Evolutionary conservation across 2,329 filamentous ascomycete genomes (phyloP).

Genomic region (Colletotrichum salicis): DNA sequence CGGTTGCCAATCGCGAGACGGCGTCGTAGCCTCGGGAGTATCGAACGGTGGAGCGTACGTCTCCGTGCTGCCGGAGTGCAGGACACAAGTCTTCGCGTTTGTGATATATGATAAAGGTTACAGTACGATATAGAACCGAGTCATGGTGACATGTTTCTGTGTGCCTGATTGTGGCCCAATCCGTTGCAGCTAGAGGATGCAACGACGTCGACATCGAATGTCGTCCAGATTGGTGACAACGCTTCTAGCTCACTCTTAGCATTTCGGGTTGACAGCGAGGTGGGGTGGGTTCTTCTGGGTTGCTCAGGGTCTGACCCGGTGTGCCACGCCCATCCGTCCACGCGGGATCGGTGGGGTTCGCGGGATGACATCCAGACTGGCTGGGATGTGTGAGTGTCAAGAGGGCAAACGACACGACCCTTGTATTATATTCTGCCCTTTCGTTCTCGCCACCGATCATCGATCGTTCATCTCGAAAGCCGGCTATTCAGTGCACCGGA

Average conservation of each 20-base stretch:
- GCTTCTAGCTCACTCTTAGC: background rate
- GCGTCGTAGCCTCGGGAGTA: background rate
- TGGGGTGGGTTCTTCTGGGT: slow-evolving; percentile 16
- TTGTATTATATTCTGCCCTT: slow-evolving; percentile 12
- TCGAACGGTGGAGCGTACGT: slow-evolving; percentile 14
- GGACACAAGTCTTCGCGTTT: background rate
- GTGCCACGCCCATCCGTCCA: slow-evolving; percentile 21
- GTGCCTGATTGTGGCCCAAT: slow-evolving; percentile 31
- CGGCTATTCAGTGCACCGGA: background rate
- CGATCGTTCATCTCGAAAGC: slow-evolving; percentile 14
- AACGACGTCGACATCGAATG: background rate
- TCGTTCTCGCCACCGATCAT: slow-evolving; percentile 19
- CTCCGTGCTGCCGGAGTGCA: slow-evolving; percentile 10
- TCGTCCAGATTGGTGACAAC: background rate
- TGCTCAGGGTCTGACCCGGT: slow-evolving; percentile 22
- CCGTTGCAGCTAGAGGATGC: background rate
- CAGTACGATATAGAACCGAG: slow-evolving; percentile 12
- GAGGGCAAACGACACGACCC: slow-evolving; percentile 23
- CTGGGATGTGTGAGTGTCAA: slow-evolving; percentile 11
- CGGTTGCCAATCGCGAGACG: background rate
- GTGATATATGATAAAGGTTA: slow-evolving; percentile 9
- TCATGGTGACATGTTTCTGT: slow-evolving; percentile 12
- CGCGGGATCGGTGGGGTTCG: slow-evolving; percentile 34
- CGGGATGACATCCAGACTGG: slow-evolving; percentile 17
- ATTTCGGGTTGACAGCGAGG: background rate